A percentile compares a stretch with the other conserved stretches of the same genome.
phyloP scores from a whole-genome alignment of 441 rosid species.

The Pelargonium australe region DNA sequence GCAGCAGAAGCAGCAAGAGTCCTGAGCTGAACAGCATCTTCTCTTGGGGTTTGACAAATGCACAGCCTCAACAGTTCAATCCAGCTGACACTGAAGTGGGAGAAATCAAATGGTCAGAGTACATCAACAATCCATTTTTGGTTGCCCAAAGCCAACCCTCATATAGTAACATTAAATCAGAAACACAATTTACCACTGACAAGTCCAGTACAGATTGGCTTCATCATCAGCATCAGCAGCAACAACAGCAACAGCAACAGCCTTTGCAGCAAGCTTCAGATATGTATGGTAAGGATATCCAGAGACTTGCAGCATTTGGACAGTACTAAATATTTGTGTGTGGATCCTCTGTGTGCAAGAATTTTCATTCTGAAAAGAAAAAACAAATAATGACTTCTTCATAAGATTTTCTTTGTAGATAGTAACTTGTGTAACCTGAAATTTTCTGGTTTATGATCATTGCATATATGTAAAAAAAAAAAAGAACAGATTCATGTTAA shows the following conservation, averaged over 20 bases:
- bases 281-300: constrained; percentile 20
- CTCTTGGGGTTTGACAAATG: constrained; percentile 39
- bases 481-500: not conserved
- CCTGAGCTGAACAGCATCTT: constrained; percentile 12
- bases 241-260: constrained; percentile 20
- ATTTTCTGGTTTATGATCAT: constrained; percentile 6
- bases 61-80: not conserved
- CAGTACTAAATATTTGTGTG: constrained; percentile 29
- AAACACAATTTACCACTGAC: constrained; percentile 33
- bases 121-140: constrained; percentile 43
- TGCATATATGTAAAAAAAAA: constrained; percentile 1
- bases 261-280: constrained; percentile 23
- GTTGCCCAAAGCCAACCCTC: constrained; percentile 39
- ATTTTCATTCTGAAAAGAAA: not conserved
- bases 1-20: constrained; percentile 9
- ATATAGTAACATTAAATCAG: constrained; percentile 39
- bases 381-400: not conserved
- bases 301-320: constrained; percentile 57
- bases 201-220: constrained; percentile 21
- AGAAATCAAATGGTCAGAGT: constrained; percentile 62
- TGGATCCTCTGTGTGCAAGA: constrained; percentile 17
- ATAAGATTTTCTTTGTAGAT: constrained; percentile 1
- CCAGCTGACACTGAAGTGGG: constrained; percentile 23
- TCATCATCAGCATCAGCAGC: not conserved
- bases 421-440: not conserved